Percentiles rank a stretch among this genome's conserved stretches.
phyloP scores from a whole-genome alignment of 768 basidiomycete genomes.

The Trametes maxima region DNA sequence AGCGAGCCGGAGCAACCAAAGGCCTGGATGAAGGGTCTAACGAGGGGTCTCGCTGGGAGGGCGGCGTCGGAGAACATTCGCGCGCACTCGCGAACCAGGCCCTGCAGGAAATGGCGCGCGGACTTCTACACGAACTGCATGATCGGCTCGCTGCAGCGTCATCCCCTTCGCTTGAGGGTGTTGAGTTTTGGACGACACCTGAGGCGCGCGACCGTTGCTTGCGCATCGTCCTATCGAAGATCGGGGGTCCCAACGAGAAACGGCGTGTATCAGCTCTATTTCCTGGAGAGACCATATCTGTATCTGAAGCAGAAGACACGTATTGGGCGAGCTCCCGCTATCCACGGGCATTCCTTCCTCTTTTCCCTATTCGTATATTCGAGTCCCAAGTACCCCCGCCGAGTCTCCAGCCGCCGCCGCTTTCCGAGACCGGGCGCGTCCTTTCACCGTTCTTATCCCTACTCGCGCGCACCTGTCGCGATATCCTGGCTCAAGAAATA shows the following conservation, averaged over 20 bases:
- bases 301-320: slow-evolving; percentile 38
- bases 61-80: slow-evolving; percentile 53
- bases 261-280: slow-evolving; percentile 67
- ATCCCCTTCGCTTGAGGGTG: slow-evolving; percentile 18
- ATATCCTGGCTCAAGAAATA: slow-evolving; percentile 52
- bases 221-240: slow-evolving; percentile 71
- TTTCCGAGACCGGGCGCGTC: background rate
- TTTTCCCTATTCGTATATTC: slow-evolving; percentile 61
- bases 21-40: background rate
- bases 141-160: slow-evolving; percentile 42
- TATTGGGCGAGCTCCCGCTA: slow-evolving; percentile 73
- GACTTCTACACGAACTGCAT: slow-evolving; percentile 63
- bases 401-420: background rate
- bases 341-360: slow-evolving; percentile 50
- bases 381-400: slow-evolving; percentile 34
- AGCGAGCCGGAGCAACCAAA: slow-evolving; percentile 9
- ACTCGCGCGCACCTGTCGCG: slow-evolving; percentile 54
- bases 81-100: slow-evolving; percentile 73
- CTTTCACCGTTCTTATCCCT: slow-evolving; percentile 46
- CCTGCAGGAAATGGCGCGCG: slow-evolving; percentile 70
- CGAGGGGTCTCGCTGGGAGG: slow-evolving; percentile 1
- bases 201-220: slow-evolving; percentile 76
- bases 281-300: slow-evolving; percentile 23
- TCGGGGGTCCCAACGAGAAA: slow-evolving; percentile 73
- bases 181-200: slow-evolving; percentile 79